Base-by-base conservation (phyloP, 805 yeast species). In the Candida xiaguanensis region DNA sequence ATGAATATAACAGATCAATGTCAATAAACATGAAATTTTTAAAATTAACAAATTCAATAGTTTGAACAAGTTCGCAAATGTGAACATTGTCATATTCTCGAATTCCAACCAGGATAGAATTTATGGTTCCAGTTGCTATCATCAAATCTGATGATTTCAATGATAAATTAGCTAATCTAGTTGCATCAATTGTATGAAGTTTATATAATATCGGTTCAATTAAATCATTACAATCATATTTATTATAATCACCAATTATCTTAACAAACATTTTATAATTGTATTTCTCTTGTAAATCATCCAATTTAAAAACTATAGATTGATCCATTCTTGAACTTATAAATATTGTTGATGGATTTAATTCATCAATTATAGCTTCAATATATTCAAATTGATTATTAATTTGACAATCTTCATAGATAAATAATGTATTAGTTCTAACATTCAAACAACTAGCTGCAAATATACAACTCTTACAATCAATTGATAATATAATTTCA, bases 1-100 rank as follows among this genome's bases (percentile, higher is more conserved):
- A 29, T 2, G 34, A 27, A 31, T 38, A 39, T 5, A 42, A 16
- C 40, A 36, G 38, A 30, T 42, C 43, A 6, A 39, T 37, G 30
- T 39, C 46, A 12, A 42, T 42, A 37, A 39, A 39, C 43, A 42
- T 34, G 20, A 20, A 15, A 20, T 38, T 26, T 17, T 32, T 28
- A 15, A 42, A 31, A 16, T 22, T 18, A 8, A n/a, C 11, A 27
- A 34, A 31, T 15, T 36, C 36, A 7, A 38, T 22, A 2, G 25
- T 5, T 3, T 18, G 20, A n/a, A 36, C 13, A 4, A 34, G 18
- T 5, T 29, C 15, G 6, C 25, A 6, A 6, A 29, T 12, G 5
- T 14, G 8, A 17, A 2, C 13, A n/a, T n/a, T 27, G 17, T 24
- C 26, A 20, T 25, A 34, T 17, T 22, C 32, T 13, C 27, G 17